Evolutionary conservation across 768 basidiomycete species (phyloP).

Genomic region (Rubroboletus satanas): DNA sequence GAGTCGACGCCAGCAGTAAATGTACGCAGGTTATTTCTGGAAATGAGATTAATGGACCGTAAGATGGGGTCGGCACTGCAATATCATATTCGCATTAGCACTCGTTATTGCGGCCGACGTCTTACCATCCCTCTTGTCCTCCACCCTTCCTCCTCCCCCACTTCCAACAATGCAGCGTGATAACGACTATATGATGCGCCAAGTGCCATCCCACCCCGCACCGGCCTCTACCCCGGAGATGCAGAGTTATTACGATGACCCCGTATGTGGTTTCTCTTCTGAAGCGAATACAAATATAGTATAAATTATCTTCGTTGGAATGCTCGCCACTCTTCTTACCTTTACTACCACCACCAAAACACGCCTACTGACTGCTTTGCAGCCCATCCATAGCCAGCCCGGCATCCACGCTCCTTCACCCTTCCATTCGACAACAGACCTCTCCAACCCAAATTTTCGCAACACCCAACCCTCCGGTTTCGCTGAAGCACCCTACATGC

Average conservation of each 20-base stretch:
- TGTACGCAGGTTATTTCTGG: not conserved
- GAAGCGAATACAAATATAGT: slow-evolving; percentile 4
- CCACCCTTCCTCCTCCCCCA: not conserved
- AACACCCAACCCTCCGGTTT: slow-evolving; percentile 22
- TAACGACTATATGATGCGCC: slow-evolving; percentile 26
- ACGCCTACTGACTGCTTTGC: slow-evolving; percentile 22
- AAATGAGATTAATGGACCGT: too few species aligned
- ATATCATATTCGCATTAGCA: not conserved
- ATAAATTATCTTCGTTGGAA: not conserved
- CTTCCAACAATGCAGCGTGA: slow-evolving; percentile 17
- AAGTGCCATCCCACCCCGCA: slow-evolving; percentile 20
- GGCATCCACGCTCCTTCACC: slow-evolving; percentile 37
- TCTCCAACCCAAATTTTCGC: slow-evolving; percentile 23
- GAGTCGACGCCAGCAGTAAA: not conserved
- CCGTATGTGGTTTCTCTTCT: slow-evolving; percentile 8
- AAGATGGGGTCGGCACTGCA: not conserved
- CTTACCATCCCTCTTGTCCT: not conserved
- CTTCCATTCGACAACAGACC: slow-evolving; percentile 18
- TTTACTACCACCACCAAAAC: slow-evolving; percentile 3
- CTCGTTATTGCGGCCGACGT: not conserved
- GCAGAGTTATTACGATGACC: slow-evolving; percentile 30
- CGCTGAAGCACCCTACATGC: slow-evolving; percentile 25
- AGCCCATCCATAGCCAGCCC: slow-evolving; percentile 33
- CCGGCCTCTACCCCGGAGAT: slow-evolving; percentile 20
- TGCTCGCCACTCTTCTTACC: not conserved